These are phyloP conservation scores for Cyclotella choctawhatcheeana DNA, from an alignment of 108 stramenopile genomes.

Conservation along the genomic window DNA sequence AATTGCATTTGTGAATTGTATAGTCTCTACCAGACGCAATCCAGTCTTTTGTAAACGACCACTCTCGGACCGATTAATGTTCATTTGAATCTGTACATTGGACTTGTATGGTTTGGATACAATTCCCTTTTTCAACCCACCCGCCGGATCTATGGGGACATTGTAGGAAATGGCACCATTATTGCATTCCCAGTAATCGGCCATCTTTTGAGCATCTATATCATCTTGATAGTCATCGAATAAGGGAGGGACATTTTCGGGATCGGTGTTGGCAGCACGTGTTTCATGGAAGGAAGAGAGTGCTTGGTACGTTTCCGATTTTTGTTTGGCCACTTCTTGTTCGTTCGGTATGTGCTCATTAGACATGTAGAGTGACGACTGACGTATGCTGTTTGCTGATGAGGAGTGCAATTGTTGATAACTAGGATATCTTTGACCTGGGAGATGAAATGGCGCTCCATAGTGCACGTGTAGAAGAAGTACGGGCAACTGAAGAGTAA, in stretches of 20 bases:
- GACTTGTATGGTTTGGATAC: constrained; percentile 57
- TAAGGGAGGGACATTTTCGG: background rate
- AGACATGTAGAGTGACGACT: too few species aligned
- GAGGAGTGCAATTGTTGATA: too few species aligned
- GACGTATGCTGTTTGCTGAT: too few species aligned
- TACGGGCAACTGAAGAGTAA: too few species aligned
- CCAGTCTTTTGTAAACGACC: constrained; percentile 9
- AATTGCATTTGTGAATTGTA: constrained; percentile 13
- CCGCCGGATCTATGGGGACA: constrained; percentile 70
- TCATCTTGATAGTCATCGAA: constrained; percentile 8
- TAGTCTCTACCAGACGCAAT: constrained; percentile 35
- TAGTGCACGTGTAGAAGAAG: too few species aligned
- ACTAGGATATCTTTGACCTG: too few species aligned
- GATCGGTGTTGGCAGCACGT: background rate
- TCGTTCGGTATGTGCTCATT: too few species aligned
- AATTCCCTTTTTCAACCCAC: constrained; percentile 62
- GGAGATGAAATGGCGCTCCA: too few species aligned
- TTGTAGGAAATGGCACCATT: constrained; percentile 67
- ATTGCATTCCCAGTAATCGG: constrained; percentile 54
- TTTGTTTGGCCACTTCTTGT: constrained; percentile 42
- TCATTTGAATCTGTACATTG: constrained; percentile 47
- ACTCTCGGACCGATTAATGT: background rate
- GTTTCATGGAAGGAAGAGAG: constrained; percentile 53
- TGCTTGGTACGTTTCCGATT: constrained; percentile 43
- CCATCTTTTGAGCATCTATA: constrained; percentile 4